A percentile compares a stretch with the other conserved stretches of the same genome.
These are phyloP conservation scores for Taphrina sp. DNA, from an alignment of 1,139 yeast species.

Conservation along the genomic window DNA sequence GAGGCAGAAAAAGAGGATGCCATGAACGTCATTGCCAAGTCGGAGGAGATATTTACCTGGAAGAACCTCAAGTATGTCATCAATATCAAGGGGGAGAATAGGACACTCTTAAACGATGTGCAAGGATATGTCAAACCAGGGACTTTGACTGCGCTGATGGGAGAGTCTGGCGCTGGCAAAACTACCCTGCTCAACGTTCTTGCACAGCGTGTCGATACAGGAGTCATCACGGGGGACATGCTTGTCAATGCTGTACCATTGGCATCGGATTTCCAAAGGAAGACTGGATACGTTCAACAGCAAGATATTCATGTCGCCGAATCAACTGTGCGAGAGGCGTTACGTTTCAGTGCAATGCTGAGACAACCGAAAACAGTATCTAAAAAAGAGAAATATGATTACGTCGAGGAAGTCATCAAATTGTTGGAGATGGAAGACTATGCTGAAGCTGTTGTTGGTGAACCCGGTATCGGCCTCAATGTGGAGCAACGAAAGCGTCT, in stretches of 20 bases:
- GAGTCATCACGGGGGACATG: constrained; percentile 72
- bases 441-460: constrained; percentile 81
- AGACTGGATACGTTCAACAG: constrained; percentile 81
- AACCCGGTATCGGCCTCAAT: constrained; percentile 73
- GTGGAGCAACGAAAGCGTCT: constrained; percentile 84
- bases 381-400: constrained; percentile 59
- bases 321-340: constrained; percentile 76
- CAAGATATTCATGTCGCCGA: constrained; percentile 72
- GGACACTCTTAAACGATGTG: constrained; percentile 54
- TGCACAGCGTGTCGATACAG: constrained; percentile 74
- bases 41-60: constrained; percentile 49
- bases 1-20: constrained; percentile 22
- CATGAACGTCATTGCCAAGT: constrained; percentile 19
- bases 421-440: constrained; percentile 69
- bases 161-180: constrained; percentile 87
- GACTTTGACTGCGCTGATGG: constrained; percentile 75
- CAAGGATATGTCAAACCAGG: constrained; percentile 75
- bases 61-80: constrained; percentile 50
- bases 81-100: constrained; percentile 48
- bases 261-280: constrained; percentile 70
- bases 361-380: constrained; percentile 64
- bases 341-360: constrained; percentile 66
- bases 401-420: constrained; percentile 68
- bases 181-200: constrained; percentile 73
- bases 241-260: constrained; percentile 68